phyloP scores from a whole-genome alignment of 2,329 filamentous ascomycete species.

The Didymella lethalis region DNA sequence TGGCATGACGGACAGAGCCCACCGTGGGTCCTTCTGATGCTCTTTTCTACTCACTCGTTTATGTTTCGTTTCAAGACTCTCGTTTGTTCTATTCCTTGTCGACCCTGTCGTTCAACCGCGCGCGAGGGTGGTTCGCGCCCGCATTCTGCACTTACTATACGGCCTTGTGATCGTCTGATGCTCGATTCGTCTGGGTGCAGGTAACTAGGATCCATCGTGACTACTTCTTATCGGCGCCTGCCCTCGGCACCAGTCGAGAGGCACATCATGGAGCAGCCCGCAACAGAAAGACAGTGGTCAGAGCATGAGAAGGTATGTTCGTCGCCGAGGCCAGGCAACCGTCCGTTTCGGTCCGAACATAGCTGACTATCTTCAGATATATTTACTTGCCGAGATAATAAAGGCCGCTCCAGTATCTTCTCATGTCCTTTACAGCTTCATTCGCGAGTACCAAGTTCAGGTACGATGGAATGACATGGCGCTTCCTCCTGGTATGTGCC shows the following conservation, averaged over 20 bases:
- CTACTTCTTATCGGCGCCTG: conserved; percentile 44
- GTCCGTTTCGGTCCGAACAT: conserved; percentile 1
- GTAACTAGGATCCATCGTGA: conserved; percentile 35
- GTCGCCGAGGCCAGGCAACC: conserved; percentile 15
- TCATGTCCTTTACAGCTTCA: conserved; percentile 54
- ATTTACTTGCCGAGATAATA: conserved; percentile 62
- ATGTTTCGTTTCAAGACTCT: conserved; percentile 42
- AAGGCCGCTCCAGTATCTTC: conserved; percentile 57
- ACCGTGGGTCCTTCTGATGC: conserved; percentile 40
- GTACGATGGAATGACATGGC: conserved; percentile 60
- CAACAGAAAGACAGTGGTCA: conserved; percentile 54
- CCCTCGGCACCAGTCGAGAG: conserved; percentile 29
- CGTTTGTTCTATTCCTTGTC: conserved; percentile 41
- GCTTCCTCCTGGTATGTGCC: conserved; percentile 58
- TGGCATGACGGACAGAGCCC: conserved; percentile 43
- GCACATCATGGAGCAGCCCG: conserved; percentile 52
- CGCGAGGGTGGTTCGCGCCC: conserved; percentile 42
- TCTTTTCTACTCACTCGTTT: conserved; percentile 39
- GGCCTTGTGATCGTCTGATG: conserved; percentile 45
- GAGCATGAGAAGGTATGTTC: conserved; percentile 57
- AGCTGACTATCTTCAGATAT: conserved; percentile 34
- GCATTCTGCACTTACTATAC: conserved; percentile 41
- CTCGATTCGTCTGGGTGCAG: conserved; percentile 49
- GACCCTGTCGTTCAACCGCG: conserved; percentile 38
- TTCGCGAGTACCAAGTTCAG: conserved; percentile 54